phyloP scores from a whole-genome alignment of 163 green algal species.

The Chloromonas sp. region DNA sequence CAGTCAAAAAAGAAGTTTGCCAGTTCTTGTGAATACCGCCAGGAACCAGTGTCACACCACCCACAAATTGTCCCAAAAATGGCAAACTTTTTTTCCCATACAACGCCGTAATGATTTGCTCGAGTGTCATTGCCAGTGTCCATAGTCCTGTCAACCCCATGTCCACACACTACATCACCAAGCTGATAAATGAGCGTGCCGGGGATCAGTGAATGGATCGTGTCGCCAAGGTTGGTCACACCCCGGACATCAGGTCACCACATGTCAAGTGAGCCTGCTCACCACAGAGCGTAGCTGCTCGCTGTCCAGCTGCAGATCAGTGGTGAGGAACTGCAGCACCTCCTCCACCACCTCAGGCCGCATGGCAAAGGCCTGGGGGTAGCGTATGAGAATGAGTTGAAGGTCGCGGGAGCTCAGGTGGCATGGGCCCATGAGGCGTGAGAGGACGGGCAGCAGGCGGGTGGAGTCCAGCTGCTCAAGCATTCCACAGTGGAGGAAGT shows the following conservation, averaged over 20 bases:
- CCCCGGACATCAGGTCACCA: not conserved
- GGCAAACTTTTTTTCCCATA: not conserved
- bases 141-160: too few species aligned
- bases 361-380: not conserved
- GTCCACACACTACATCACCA: too few species aligned
- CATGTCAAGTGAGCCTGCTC: not conserved
- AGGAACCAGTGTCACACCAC: not conserved
- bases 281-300: not conserved
- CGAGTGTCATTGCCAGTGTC: too few species aligned
- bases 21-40: not conserved
- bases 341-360: not conserved
- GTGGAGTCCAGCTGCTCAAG: not conserved
- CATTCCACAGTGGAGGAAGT: not conserved
- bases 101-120: too few species aligned
- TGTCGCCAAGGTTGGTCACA: not conserved
- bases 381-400: not conserved
- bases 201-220: too few species aligned
- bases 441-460: not conserved
- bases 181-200: too few species aligned
- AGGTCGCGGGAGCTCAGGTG: not conserved
- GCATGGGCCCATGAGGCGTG: not conserved
- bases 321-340: not conserved
- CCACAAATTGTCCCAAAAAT: not conserved
- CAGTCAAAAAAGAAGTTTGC: too few species aligned
- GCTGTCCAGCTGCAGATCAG: not conserved